phyloP scores from a whole-genome alignment of 768 basidiomycete genomes.

The Lactarius evosmus region DNA sequence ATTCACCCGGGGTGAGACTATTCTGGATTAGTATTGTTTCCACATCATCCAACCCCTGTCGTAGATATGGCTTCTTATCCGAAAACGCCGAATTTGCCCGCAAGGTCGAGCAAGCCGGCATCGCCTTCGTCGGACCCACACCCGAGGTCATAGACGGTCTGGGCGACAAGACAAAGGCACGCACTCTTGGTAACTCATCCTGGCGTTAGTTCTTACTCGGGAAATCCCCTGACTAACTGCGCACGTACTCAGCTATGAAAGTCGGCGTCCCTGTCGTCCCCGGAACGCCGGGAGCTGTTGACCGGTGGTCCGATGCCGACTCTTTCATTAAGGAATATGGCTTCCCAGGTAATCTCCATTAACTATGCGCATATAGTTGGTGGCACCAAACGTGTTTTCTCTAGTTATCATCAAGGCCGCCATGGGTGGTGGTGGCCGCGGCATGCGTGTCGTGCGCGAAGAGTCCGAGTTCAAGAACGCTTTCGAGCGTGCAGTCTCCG shows the following conservation, averaged over 20 bases:
- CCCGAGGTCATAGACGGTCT: slow-evolving; percentile 97
- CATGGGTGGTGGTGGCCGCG: slow-evolving; percentile 97
- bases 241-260: slow-evolving; percentile 61
- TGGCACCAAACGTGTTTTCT: slow-evolving; percentile 7
- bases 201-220: slow-evolving; percentile 18
- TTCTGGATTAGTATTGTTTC: neutral
- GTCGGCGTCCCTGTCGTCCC: slow-evolving; percentile 95
- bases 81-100: slow-evolving; percentile 97
- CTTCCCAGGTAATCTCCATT: slow-evolving; percentile 63
- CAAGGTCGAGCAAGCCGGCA: slow-evolving; percentile 96
- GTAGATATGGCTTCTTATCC: slow-evolving; percentile 93
- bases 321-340: slow-evolving; percentile 94
- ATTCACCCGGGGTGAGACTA: slow-evolving; percentile 87
- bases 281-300: slow-evolving; percentile 95
- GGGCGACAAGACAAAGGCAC: slow-evolving; percentile 98
- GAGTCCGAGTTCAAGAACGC: slow-evolving; percentile 85
- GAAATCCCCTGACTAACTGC: slow-evolving; percentile 11
- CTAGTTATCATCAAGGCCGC: slow-evolving; percentile 98
- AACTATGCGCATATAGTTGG: slow-evolving; percentile 14
- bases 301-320: slow-evolving; percentile 70
- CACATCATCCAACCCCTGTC: slow-evolving; percentile 2
- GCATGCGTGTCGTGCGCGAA: slow-evolving; percentile 98
- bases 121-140: slow-evolving; percentile 93
- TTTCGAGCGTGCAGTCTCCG: slow-evolving; percentile 90
- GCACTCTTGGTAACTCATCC: slow-evolving; percentile 63